Percentiles rank a stretch among this genome's conserved stretches.
Conservation (phyloP, 2,329 filamentous ascomycete genomes). For the Aspergillus fumigatiaffinis region DNA sequence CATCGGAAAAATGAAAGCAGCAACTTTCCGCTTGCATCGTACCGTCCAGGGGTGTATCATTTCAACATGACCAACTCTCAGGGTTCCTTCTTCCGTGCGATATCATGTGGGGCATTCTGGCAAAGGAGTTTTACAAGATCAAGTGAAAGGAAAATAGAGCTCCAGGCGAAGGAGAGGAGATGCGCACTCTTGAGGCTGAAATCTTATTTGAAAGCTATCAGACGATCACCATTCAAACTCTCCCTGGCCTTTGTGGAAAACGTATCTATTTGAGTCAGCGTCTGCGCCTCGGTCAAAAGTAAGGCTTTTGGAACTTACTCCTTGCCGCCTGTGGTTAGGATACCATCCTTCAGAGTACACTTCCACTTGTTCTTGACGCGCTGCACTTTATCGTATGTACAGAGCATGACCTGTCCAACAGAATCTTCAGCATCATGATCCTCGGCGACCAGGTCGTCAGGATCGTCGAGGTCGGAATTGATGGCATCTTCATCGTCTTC, state of each 20-base stretch:
- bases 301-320: slow-evolving; percentile 55
- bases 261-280: slow-evolving; percentile 56
- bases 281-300: background rate
- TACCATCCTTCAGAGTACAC: slow-evolving; percentile 95
- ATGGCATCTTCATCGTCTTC: slow-evolving; percentile 88
- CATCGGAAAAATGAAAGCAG: background rate
- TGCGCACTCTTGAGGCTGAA: background rate
- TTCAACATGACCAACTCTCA: background rate
- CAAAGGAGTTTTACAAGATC: background rate
- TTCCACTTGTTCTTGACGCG: slow-evolving; percentile 99
- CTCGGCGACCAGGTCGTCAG: slow-evolving; percentile 78
- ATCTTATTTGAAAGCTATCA: background rate
- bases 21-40: background rate
- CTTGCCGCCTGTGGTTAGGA: slow-evolving; percentile 87
- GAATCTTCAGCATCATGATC: slow-evolving; percentile 85
- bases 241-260: slow-evolving; percentile 95
- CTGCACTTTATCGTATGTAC: slow-evolving; percentile 99
- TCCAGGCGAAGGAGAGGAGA: background rate
- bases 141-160: background rate
- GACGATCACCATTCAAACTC: slow-evolving; percentile 88
- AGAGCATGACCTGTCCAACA: slow-evolving; percentile 88
- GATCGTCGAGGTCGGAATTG: slow-evolving; percentile 95
- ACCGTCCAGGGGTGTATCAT: background rate
- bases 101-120: background rate
- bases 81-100: background rate